Percentiles rank a stretch among this genome's conserved stretches.
Evolutionary conservation across 768 basidiomycete genomes (phyloP).

Genomic region (Favolaschia claudopus): DNA sequence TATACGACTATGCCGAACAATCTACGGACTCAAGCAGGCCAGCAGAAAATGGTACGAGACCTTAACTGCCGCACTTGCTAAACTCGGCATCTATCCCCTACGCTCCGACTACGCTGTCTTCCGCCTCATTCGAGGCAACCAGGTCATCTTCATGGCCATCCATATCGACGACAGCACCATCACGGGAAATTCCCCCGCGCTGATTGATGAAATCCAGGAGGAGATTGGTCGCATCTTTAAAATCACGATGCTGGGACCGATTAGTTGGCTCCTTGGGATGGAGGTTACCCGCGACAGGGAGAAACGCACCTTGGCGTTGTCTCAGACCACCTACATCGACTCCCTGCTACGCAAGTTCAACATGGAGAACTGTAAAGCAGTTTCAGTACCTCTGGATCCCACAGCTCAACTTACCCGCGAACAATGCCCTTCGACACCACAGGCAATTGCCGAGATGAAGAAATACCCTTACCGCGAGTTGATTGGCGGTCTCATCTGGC

Average conservation of each 20-base stretch:
- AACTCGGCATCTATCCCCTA: slow-evolving; percentile 6
- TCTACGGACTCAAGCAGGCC: slow-evolving; percentile 47
- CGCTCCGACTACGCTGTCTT: slow-evolving; percentile 21
- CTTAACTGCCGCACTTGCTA: slow-evolving; percentile 27
- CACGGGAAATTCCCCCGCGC: slow-evolving; percentile 20
- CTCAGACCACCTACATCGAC: slow-evolving; percentile 38
- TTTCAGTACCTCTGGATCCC: slow-evolving; percentile 5
- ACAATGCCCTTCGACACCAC: background rate
- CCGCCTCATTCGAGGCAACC: background rate
- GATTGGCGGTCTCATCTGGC: too few species aligned
- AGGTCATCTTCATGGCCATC: background rate
- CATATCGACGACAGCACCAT: slow-evolving; percentile 43
- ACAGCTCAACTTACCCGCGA: background rate
- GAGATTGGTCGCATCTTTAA: slow-evolving; percentile 36
- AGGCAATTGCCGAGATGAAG: background rate
- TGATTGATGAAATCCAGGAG: slow-evolving; percentile 26
- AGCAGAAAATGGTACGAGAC: slow-evolving; percentile 38
- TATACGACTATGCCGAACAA: slow-evolving; percentile 22
- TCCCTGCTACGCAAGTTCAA: slow-evolving; percentile 31
- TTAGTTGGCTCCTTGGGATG: slow-evolving; percentile 40
- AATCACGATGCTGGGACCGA: slow-evolving; percentile 38
- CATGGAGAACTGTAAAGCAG: slow-evolving; percentile 1
- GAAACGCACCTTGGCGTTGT: slow-evolving; percentile 31
- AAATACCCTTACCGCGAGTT: background rate
- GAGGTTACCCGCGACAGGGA: slow-evolving; percentile 31